Evolutionary conservation across 805 yeast genomes (phyloP), one percentile per base, ranked within the genome.

Genomic region (Ogataea henricii): DNA sequence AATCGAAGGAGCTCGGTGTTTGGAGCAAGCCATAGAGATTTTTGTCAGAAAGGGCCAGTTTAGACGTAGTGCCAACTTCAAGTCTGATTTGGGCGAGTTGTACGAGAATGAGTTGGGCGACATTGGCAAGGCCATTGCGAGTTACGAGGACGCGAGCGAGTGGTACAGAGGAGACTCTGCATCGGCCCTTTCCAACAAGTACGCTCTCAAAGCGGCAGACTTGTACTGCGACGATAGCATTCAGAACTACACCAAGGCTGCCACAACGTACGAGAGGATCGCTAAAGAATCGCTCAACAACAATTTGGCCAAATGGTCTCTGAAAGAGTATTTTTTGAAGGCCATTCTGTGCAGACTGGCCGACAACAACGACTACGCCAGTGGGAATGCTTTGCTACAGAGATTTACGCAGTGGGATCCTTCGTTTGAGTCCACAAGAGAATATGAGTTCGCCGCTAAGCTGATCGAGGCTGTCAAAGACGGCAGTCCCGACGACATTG

Each of bases 101-200:
- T 89, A 87, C 63, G 98, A 92, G 68, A 78, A 78, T 39, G 87
- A 85, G 41, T 70, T 89, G 17, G 77, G 77, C 42, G 92, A 91
- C 60, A 67, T 72, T 26, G 71, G 74, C 20, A 79, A 79, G 56
- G 97, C 99, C 5, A 77, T 85, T 45, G 75, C 75, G 46, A 81
- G 90, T 23, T 92, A 86, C 64, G 96, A 90, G 63, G 87, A 85
- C 59, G 97, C 99, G 9, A 97, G 96, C 34, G 98, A 94, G 62
- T 94, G 97, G 91, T 91, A 86, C 64, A 79, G 82, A 46, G 89
- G 92, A 52, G 99, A 94, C 68, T 91, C 89, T 49, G 97, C 98
- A 0, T 86, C 85, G 53, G 96, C 97, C 7, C 67, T 92, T 47
- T 81, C 96, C 21, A 90, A 84, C 69, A 94, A 94, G 71, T 91